Percentiles rank a stretch among this genome's conserved stretches.
Evolutionary conservation across 257 asterid genomes (phyloP).

Genomic region (Solanum raphanifolium): DNA sequence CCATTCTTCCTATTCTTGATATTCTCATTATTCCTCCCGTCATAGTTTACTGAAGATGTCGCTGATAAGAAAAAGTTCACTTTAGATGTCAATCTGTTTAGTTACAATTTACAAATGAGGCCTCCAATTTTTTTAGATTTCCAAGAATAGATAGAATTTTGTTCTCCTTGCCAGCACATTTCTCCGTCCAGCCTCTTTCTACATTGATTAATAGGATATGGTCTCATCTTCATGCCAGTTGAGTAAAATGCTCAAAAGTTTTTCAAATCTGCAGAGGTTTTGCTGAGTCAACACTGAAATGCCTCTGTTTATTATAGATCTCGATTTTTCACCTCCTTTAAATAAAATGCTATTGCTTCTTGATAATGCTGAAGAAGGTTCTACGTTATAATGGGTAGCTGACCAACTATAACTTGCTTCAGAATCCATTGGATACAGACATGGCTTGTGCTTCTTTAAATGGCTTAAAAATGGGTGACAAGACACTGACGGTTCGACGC

Average conservation of each 20-base stretch:
- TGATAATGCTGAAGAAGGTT: slow-evolving; percentile 6
- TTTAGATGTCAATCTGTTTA: not conserved
- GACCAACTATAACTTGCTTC: slow-evolving; percentile 7
- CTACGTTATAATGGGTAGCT: slow-evolving; percentile 2
- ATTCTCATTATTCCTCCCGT: not conserved
- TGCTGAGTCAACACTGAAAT: slow-evolving; percentile 53
- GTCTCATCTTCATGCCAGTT: not conserved
- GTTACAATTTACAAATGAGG: not conserved
- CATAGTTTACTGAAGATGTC: not conserved
- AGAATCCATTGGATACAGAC: slow-evolving; percentile 76
- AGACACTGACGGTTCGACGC: slow-evolving; percentile 89
- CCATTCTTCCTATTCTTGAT: not conserved
- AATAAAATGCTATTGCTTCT: slow-evolving; percentile 2
- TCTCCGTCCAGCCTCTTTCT: not conserved
- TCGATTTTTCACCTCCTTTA: not conserved
- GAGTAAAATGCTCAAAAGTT: not conserved
- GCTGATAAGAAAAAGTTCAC: not conserved
- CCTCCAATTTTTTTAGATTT: not conserved
- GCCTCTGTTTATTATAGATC: slow-evolving; percentile 1
- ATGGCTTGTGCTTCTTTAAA: slow-evolving; percentile 96
- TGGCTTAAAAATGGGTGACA: slow-evolving; percentile 96
- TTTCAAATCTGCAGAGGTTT: not conserved
- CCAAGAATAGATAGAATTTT: not conserved
- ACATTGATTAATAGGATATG: not conserved
- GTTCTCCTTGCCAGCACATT: not conserved